Evolutionary conservation across 352 stramenopile genomes (phyloP).

Genomic region (Phytophthora vignae): DNA sequence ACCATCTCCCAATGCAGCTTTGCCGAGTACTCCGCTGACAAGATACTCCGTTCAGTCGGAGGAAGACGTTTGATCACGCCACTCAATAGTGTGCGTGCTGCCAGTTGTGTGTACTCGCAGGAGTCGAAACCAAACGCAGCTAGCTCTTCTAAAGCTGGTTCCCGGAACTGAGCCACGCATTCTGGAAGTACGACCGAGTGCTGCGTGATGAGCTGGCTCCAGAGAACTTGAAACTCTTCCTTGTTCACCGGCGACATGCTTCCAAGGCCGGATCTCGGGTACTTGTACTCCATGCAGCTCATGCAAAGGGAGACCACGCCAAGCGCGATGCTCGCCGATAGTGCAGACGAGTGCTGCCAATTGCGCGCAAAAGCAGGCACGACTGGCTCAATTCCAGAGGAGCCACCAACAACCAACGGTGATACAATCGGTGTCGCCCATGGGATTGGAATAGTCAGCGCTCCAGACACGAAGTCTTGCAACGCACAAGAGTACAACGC

Average conservation of each 20-base stretch:
- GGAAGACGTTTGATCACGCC: slow-evolving; percentile 81
- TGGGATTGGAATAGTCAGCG: slow-evolving; percentile 77
- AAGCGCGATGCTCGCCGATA: slow-evolving; percentile 73
- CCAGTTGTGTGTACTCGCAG: slow-evolving; percentile 81
- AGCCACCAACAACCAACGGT: neutral
- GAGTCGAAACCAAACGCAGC: slow-evolving; percentile 80
- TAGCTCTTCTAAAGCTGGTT: slow-evolving; percentile 78
- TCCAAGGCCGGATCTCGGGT: slow-evolving; percentile 39
- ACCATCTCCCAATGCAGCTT: slow-evolving; percentile 86
- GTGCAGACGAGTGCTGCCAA: slow-evolving; percentile 79
- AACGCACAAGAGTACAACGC: slow-evolving; percentile 76
- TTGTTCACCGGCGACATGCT: slow-evolving; percentile 56
- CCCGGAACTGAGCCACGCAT: slow-evolving; percentile 68
- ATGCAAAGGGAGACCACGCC: slow-evolving; percentile 82
- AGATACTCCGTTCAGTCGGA: slow-evolving; percentile 42
- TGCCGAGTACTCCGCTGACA: slow-evolving; percentile 80
- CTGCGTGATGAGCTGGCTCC: slow-evolving; percentile 89
- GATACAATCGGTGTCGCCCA: slow-evolving; percentile 43
- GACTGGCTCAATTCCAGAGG: neutral
- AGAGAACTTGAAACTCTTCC: slow-evolving; percentile 86
- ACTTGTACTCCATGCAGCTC: slow-evolving; percentile 86
- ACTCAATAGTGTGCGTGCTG: slow-evolving; percentile 71
- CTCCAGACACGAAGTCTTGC: slow-evolving; percentile 56
- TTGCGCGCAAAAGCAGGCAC: slow-evolving; percentile 57
- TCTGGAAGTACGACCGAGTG: slow-evolving; percentile 84